Percentiles rank a stretch among this genome's conserved stretches.
phyloP scores from a whole-genome alignment of 2,329 filamentous ascomycete genomes.

The Diaporthe ilicicola region DNA sequence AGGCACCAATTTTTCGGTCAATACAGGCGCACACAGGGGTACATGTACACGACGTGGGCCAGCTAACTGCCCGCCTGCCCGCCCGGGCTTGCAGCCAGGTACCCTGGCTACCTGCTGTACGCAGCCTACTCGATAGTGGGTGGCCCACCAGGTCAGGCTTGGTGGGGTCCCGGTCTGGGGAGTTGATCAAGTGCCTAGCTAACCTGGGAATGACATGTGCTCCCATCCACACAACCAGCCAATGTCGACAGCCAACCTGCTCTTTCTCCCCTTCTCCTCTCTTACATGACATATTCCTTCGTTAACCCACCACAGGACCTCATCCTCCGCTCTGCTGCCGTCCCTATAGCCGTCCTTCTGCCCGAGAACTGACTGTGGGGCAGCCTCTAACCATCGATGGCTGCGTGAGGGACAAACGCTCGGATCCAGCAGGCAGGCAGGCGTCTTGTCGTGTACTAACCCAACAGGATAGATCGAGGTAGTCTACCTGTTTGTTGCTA shows the following conservation, averaged over 20 bases:
- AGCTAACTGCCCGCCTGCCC: background rate
- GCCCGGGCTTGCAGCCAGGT: background rate
- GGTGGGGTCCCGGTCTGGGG: slow-evolving; percentile 8
- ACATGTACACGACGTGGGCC: background rate
- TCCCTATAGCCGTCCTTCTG: background rate
- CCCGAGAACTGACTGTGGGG: background rate
- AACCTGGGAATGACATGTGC: slow-evolving; percentile 20
- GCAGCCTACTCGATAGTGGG: background rate
- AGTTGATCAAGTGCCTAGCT: slow-evolving; percentile 21
- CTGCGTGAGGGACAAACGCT: background rate
- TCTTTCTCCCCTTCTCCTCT: background rate
- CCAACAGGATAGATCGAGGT: slow-evolving; percentile 2
- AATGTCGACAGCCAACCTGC: background rate
- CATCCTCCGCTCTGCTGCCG: background rate
- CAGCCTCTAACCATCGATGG: background rate
- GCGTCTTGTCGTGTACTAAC: background rate
- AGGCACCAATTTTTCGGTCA: background rate
- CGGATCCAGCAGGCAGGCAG: slow-evolving; percentile 13
- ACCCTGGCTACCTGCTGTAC: background rate
- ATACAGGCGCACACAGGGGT: background rate
- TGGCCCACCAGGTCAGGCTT: slow-evolving; percentile 4
- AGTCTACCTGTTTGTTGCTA: background rate
- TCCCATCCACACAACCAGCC: background rate
- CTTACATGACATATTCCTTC: background rate
- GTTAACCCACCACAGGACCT: background rate